Conservation (phyloP, 345 rosid genomes). For the Excoecaria cochinchinensis region DNA sequence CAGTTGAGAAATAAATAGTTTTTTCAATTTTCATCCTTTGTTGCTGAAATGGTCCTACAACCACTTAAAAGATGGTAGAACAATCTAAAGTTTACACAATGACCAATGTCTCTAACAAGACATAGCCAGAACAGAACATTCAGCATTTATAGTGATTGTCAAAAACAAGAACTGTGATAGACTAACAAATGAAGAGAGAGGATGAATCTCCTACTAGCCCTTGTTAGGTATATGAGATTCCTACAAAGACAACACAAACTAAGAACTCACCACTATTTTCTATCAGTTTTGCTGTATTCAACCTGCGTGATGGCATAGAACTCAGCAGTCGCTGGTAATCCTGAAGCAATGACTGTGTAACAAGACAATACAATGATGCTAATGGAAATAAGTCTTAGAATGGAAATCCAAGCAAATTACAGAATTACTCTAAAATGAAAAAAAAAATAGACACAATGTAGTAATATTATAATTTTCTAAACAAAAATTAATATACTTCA, state of each 20-base stretch:
- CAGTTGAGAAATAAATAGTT: neutral
- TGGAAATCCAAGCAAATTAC: constrained; percentile 20
- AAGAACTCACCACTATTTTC: constrained; percentile 82
- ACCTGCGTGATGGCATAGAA: constrained; percentile 96
- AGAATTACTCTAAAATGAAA: constrained; percentile 5
- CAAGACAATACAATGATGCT: constrained; percentile 36
- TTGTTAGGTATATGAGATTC: neutral
- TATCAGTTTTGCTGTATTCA: constrained; percentile 88
- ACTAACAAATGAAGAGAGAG: neutral
- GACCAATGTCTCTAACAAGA: neutral
- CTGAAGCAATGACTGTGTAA: constrained; percentile 95
- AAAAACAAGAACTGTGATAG: neutral
- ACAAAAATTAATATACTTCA: neutral
- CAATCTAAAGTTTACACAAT: neutral
- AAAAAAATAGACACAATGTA: neutral
- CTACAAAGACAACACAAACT: neutral
- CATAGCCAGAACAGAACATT: neutral
- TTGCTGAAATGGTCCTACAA: neutral
- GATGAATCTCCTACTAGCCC: neutral
- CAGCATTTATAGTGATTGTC: neutral
- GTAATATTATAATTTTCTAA: neutral
- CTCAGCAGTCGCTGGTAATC: constrained; percentile 99
- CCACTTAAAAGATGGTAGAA: neutral
- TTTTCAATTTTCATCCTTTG: neutral
- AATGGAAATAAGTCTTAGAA: constrained; percentile 35